Evolutionary conservation across 2,329 filamentous ascomycete genomes (phyloP), one percentile per base, ranked within the genome.

Genomic region (Exophiala alcalophila): DNA sequence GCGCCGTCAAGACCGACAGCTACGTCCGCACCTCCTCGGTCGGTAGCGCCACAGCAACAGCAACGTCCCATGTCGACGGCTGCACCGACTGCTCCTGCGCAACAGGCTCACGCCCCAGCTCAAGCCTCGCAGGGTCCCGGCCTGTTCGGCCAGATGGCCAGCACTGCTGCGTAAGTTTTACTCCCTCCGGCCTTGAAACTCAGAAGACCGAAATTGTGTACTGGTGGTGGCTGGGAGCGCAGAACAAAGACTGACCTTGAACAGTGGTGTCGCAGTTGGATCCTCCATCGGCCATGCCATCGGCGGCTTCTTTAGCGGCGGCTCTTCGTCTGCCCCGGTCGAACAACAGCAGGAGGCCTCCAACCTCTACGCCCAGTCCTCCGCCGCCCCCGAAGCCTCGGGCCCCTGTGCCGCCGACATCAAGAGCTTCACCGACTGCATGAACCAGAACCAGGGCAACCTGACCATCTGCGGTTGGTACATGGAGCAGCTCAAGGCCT

Each of bases 381-480:
- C 62, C 49, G 62, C 63, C 59, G 46, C 54, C 60, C 40, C 51
- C 34, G 64, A 67, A 47, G 62, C 57, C 69, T 62, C 76, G 69
- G 54, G 52, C 67, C 85, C 84, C 65, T 98, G 92, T 72, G 80
- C 81, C 53, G 79, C 75, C 40, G 88, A 92, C 58, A 81, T 89
- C 40, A 80, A 82, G 68, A 80, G 78, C 70, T 97, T 98, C 77
- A 90, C 88, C 61, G 84, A 83, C 73, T 98, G 92, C 77, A 84
- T 98, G 83, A 90, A 97, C 67, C 86, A 97, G 63, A 85, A 98
- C 68, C 74, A 81, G 64, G 92, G 92, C 57, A 89, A 92, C 71
- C 81, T 98, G 84, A 83, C 84, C 64, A 94, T 96, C 64, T 98
- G 92, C 73, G 85, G 86, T 57, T 98, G 91, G 90, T 98, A 98